Conservation (phyloP, 129 eudicot genomes). For the Artemisia tridentata region DNA sequence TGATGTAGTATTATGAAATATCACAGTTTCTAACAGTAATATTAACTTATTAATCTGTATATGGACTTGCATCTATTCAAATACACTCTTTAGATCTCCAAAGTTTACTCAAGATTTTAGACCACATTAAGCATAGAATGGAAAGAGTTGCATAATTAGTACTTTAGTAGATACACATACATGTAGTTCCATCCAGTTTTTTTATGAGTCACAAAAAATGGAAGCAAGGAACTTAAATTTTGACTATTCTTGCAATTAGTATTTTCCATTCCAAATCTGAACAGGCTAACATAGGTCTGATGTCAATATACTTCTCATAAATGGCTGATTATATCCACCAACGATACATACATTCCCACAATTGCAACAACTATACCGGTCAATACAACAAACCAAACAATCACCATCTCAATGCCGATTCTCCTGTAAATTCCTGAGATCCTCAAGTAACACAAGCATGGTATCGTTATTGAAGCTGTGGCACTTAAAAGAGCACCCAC, state of each 20-base stretch:
- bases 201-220: too few relatives aligned
- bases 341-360: constrained; percentile 8
- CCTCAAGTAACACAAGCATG: constrained; percentile 73
- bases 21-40: too few relatives aligned
- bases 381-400: constrained; percentile 25
- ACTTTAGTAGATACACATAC: too few relatives aligned
- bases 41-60: too few relatives aligned
- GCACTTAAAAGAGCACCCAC: constrained; percentile 59
- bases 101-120: too few relatives aligned
- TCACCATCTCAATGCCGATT: constrained; percentile 42
- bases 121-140: too few relatives aligned
- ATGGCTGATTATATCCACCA: background rate
- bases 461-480: constrained; percentile 55
- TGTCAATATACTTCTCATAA: constrained; percentile 18
- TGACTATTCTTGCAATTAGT: background rate
- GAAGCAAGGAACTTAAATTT: background rate
- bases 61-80: too few relatives aligned
- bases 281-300: background rate
- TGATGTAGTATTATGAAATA: too few relatives aligned
- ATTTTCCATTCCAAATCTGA: background rate
- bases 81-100: too few relatives aligned
- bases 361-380: constrained; percentile 10
- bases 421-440: constrained; percentile 44
- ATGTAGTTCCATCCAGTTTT: too few relatives aligned
- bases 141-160: too few relatives aligned